Conservation (phyloP, 352 stramenopile species). For the Phytophthora fragariaefolia region DNA sequence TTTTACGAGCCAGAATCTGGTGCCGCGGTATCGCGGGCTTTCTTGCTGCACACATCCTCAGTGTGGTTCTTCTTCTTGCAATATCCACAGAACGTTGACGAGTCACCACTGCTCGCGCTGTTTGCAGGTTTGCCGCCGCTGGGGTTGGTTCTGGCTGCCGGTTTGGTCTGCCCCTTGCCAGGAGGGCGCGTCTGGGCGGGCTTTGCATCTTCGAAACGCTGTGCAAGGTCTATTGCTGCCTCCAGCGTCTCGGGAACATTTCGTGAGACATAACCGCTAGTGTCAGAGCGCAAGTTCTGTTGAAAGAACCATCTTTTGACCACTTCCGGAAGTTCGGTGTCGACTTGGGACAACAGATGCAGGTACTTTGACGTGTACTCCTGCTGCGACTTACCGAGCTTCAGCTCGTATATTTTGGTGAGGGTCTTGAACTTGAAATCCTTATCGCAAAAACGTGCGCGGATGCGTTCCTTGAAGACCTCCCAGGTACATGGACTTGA, state of each 20-base stretch:
- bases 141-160: neutral
- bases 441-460: conserved; percentile 12
- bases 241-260: neutral
- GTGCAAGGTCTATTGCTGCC: neutral
- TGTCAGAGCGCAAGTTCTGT: neutral
- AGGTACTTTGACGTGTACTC: conserved; percentile 19
- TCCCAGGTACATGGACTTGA: neutral
- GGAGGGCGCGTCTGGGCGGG: neutral
- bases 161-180: neutral
- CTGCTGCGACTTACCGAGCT: conserved; percentile 13
- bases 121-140: neutral
- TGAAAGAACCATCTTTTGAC: neutral
- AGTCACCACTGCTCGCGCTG: neutral
- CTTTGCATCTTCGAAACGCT: neutral
- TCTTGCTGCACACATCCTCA: neutral
- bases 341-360: no score
- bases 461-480: conserved; percentile 18
- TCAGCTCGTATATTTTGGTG: conserved; percentile 13
- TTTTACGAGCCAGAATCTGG: neutral
- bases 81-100: neutral
- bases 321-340: neutral
- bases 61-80: neutral
- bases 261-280: neutral
- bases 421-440: conserved; percentile 20
- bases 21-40: neutral